Base-by-base conservation (phyloP, 2,329 filamentous ascomycete genomes). In the Microsporum audouinii region DNA sequence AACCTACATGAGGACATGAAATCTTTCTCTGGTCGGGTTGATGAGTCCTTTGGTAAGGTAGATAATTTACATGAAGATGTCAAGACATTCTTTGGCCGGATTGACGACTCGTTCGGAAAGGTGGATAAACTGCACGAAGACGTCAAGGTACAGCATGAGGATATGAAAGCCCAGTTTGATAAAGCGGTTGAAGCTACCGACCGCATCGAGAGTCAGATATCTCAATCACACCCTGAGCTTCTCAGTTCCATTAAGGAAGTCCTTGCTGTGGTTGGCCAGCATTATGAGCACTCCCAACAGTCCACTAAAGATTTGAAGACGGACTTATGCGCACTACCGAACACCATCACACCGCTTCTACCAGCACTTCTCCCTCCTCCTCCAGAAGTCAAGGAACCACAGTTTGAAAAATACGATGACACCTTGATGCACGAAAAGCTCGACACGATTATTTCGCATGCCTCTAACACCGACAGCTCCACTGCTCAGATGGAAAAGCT, bases 211-310 rank as follows among this genome's bases (percentile, higher is more conserved):
- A 87, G 82, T 62, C 85, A 94, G 62, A 82, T 95, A 34, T 83
- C 82, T 6, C 91, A 96, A 71, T 87, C 88, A 65, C 88, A 96
- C 67, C 94, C 94, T 1, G 88, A 95, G 75, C 88, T 97, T 66
- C 82, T 96, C 61, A 86, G 92, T 59, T 84, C 88, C 0, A 84
- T 99, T 65, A 88, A 90, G 68, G 89, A 96, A 68, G 85, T 97
- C n/a, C 80, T 95, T 43, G 79, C 84, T 5, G 80, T 95, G 29
- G 88, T 96, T 60, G 87, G 85, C 29, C 84, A 95, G 70, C 91
- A 97, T 71, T 96, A 88, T 68, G 90, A 95, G 67, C 89, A 95
- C 70, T 88, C 90, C 12, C 90, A 91, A 73, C 80, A 82, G 51
- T 82, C 86, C 0, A 76, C 79, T 0, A 79, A 85, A 60, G 84